These are phyloP conservation scores for Plantago lanceolata DNA, from an alignment of 305 asterid genomes.

Conservation along the genomic window DNA sequence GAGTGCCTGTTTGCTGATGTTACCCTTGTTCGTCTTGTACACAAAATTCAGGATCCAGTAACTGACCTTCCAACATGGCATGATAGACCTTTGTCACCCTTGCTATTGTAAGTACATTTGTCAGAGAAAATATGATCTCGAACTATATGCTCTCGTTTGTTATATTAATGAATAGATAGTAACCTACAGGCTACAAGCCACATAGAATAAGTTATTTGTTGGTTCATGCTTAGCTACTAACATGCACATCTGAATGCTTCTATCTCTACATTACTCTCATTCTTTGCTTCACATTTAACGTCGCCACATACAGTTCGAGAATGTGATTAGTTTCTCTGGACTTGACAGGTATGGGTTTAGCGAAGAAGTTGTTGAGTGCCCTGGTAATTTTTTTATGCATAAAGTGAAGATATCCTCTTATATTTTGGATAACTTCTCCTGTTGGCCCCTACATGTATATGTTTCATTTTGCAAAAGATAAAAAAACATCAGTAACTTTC, in stretches of 20 bases:
- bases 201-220: conserved; percentile 1
- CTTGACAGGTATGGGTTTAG: conserved; percentile 86
- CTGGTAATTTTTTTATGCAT: conserved; percentile 51
- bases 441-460: neutral
- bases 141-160: neutral
- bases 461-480: neutral
- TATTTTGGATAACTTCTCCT: conserved; percentile 17
- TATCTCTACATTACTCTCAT: neutral
- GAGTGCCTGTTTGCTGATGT: conserved; percentile 19
- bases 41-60: conserved; percentile 78
- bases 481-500: neutral
- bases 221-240: conserved; percentile 4
- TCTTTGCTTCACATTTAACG: neutral
- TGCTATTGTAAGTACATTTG: conserved; percentile 62
- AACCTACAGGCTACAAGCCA: neutral
- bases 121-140: conserved; percentile 15
- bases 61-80: conserved; percentile 90
- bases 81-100: conserved; percentile 76
- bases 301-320: conserved; percentile 2
- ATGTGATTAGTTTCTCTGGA: conserved; percentile 19
- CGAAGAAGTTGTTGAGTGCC: conserved; percentile 84
- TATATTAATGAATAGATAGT: conserved; percentile 4
- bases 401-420: conserved; percentile 8
- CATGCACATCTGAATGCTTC: conserved; percentile 12
- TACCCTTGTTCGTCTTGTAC: conserved; percentile 18